phyloP scores from a whole-genome alignment of 225 moss, liverwort and hornwort genomes.

The Pseudoscleropodium purum region DNA sequence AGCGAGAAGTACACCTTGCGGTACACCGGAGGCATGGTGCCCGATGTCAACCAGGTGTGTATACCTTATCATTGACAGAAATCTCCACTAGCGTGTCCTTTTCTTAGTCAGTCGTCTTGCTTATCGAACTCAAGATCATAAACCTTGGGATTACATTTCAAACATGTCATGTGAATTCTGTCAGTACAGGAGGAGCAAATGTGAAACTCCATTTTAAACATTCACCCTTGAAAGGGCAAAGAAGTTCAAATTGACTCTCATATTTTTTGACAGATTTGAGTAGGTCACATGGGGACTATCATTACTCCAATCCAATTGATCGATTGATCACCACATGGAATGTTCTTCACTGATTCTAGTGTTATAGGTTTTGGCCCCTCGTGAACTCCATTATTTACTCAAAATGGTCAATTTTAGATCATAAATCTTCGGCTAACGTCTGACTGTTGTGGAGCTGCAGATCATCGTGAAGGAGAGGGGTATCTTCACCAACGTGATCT shows the following conservation, averaged over 20 bases:
- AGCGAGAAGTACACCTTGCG: slow-evolving; percentile 96
- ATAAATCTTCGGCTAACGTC: not conserved
- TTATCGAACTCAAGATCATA: not conserved
- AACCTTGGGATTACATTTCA: not conserved
- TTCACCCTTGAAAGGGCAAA: not conserved
- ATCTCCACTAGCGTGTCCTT: not conserved
- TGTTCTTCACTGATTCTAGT: not conserved
- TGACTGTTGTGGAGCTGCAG: slow-evolving; percentile 30
- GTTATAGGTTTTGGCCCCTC: not conserved
- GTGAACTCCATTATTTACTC: not conserved
- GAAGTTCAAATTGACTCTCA: not conserved
- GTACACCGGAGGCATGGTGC: slow-evolving; percentile 96
- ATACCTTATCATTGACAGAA: not conserved
- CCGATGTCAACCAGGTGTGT: slow-evolving; percentile 73
- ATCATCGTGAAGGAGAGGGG: slow-evolving; percentile 96
- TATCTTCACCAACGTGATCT: slow-evolving; percentile 84
- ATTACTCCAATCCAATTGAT: not conserved
- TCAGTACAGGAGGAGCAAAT: not conserved
- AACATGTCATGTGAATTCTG: not conserved
- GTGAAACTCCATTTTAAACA: not conserved
- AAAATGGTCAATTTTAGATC: not conserved
- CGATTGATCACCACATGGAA: not conserved
- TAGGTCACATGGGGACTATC: no score
- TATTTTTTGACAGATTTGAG: not conserved
- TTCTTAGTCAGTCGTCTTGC: no score